A percentile compares a stretch with the other conserved stretches of the same genome.
phyloP scores from a whole-genome alignment of 441 rosid genomes.

The Raphanus hybrid region DNA sequence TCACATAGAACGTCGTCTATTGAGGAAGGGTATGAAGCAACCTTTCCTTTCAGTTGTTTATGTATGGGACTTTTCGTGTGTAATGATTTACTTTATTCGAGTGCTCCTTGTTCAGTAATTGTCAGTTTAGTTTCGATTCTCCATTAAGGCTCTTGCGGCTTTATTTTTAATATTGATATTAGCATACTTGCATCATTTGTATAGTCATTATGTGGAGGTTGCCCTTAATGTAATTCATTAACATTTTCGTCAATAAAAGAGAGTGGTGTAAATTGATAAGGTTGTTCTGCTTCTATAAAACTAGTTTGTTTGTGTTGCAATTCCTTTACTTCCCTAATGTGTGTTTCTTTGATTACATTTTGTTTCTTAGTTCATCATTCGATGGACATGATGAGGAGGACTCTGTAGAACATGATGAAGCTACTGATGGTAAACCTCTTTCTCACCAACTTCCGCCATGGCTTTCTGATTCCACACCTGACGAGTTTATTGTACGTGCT shows the following conservation, averaged over 20 bases:
- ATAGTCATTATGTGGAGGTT: slow-evolving; percentile 17
- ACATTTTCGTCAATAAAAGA: not conserved
- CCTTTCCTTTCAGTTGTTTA: slow-evolving; percentile 31
- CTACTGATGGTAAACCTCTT: slow-evolving; percentile 58
- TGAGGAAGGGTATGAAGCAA: slow-evolving; percentile 71
- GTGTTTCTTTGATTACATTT: slow-evolving; percentile 23
- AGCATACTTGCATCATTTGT: slow-evolving; percentile 17
- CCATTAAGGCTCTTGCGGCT: slow-evolving; percentile 8
- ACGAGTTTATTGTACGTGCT: slow-evolving; percentile 84
- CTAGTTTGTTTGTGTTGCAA: slow-evolving; percentile 12
- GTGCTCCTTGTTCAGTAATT: not conserved
- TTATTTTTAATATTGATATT: slow-evolving; percentile 13
- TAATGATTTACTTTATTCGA: slow-evolving; percentile 13
- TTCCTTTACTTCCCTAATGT: slow-evolving; percentile 15
- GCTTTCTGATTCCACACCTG: slow-evolving; percentile 91
- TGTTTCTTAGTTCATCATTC: slow-evolving; percentile 69
- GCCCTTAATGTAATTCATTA: not conserved
- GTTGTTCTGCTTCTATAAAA: not conserved
- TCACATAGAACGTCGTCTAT: slow-evolving; percentile 66
- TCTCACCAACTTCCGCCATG: slow-evolving; percentile 74
- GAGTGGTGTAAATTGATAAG: slow-evolving; percentile 23
- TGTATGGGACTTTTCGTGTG: slow-evolving; percentile 14
- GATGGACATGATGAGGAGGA: slow-evolving; percentile 85
- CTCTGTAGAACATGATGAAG: slow-evolving; percentile 67
- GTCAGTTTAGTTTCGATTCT: slow-evolving; percentile 14